phyloP scores from a whole-genome alignment of 495 filamentous ascomycete genomes.

The Neurospora cerealis region DNA sequence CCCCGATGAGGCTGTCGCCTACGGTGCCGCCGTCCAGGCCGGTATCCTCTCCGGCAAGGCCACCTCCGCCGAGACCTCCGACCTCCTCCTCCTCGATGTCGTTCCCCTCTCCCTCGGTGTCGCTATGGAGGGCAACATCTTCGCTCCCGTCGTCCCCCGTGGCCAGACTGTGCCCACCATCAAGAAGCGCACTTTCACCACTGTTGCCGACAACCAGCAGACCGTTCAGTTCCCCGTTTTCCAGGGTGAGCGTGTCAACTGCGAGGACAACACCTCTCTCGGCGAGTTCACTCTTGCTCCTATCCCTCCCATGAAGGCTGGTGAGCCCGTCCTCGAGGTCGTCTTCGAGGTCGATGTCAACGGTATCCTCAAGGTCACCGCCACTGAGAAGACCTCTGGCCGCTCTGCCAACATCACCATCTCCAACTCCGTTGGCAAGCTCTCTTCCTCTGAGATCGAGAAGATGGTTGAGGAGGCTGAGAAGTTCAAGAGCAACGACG shows the following conservation, averaged over 20 bases:
- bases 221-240: conserved; percentile 96
- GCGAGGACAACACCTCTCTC: conserved; percentile 97
- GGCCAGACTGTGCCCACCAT: conserved; percentile 87
- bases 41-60: conserved; percentile 97
- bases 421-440: conserved; percentile 98
- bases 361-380: conserved; percentile 99
- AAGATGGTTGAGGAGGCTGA: conserved; percentile 94
- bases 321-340: conserved; percentile 93
- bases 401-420: conserved; percentile 99
- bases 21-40: conserved; percentile 97
- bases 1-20: conserved; percentile 97
- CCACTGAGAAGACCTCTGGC: conserved; percentile 97
- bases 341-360: conserved; percentile 99
- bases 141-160: conserved; percentile 88
- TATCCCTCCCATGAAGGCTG: conserved; percentile 95
- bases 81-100: conserved; percentile 93
- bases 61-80: conserved; percentile 87
- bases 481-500: conserved; percentile 97
- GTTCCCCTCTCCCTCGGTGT: conserved; percentile 97
- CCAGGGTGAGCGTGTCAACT: conserved; percentile 99
- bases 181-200: conserved; percentile 96
- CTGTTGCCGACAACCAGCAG: conserved; percentile 90
- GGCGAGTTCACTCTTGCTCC: conserved; percentile 98
- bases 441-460: conserved; percentile 90
- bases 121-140: conserved; percentile 99